A percentile compares a stretch with the other conserved stretches of the same genome.
These are phyloP conservation scores for Nemania bipapillata DNA, from an alignment of 2,329 filamentous ascomycete species.

Conservation along the genomic window DNA sequence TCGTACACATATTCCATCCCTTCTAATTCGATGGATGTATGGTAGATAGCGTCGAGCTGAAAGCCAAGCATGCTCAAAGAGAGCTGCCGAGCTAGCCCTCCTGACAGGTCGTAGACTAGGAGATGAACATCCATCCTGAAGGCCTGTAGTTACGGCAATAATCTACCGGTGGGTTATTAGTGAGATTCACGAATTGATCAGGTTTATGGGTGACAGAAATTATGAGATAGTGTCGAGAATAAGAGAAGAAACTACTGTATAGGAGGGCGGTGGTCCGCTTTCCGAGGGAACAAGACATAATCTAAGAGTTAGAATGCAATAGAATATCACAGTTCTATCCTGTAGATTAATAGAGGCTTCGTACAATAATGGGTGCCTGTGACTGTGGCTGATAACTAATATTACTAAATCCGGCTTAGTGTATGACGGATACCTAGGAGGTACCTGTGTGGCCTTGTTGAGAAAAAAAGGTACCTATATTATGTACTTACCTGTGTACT, in stretches of 20 bases:
- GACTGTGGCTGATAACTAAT: constrained; percentile 15
- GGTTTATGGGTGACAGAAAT: not conserved
- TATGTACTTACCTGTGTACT: not conserved
- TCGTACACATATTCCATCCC: constrained; percentile 93
- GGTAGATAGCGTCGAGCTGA: constrained; percentile 89
- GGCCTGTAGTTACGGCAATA: not conserved
- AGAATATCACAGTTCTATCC: constrained; percentile 21
- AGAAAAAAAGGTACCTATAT: not conserved
- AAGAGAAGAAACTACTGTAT: no score
- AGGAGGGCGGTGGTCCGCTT: no score
- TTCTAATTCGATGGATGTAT: constrained; percentile 87
- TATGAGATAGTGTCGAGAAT: not conserved
- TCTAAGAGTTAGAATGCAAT: not conserved
- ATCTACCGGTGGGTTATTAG: not conserved
- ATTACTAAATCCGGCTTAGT: constrained; percentile 27
- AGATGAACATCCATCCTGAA: constrained; percentile 76
- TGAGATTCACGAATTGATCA: not conserved
- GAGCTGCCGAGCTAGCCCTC: constrained; percentile 66
- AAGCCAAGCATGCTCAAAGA: constrained; percentile 65
- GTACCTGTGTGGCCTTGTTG: no score
- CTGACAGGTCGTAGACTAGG: constrained; percentile 81
- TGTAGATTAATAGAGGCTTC: constrained; percentile 17
- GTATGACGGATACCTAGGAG: no score
- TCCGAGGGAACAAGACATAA: no score
- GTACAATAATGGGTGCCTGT: constrained; percentile 11